Percentiles rank a stretch among this genome's conserved stretches.
Evolutionary conservation across 805 yeast species (phyloP).

Genomic region (Cyberlindnera misumaiensis): DNA sequence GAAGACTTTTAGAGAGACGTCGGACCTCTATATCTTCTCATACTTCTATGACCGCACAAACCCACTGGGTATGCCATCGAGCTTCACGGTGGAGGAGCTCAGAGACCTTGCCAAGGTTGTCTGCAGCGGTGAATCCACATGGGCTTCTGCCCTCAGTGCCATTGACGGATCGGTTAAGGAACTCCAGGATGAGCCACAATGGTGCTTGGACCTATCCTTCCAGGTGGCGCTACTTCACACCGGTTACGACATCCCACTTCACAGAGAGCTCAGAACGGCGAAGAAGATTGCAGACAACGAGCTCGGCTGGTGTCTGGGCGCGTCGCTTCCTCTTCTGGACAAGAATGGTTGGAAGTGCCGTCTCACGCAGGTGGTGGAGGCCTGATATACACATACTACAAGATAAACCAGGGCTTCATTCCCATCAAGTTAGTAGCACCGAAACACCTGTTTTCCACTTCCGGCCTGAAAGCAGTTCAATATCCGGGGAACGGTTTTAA

Average conservation of each 20-base stretch:
- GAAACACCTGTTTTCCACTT: too few species aligned
- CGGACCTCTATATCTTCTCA: conserved; percentile 86
- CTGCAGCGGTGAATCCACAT: conserved; percentile 73
- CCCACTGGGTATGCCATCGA: conserved; percentile 90
- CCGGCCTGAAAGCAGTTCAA: too few species aligned
- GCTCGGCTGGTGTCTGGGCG: conserved; percentile 98
- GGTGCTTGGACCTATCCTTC: conserved; percentile 91
- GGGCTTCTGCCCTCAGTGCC: conserved; percentile 62
- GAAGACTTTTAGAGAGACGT: conserved; percentile 60
- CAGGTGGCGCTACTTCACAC: conserved; percentile 85
- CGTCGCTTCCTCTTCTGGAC: conserved; percentile 85
- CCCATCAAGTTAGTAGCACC: too few species aligned
- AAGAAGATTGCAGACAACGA: conserved; percentile 84
- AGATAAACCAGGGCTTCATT: too few species aligned
- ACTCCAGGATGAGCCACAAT: conserved; percentile 74
- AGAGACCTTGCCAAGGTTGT: conserved; percentile 75
- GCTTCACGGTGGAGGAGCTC: conserved; percentile 82
- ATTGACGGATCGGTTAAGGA: conserved; percentile 61
- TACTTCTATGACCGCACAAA: conserved; percentile 91
- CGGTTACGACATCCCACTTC: conserved; percentile 93
- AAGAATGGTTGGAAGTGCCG: conserved; percentile 64
- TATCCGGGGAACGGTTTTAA: background rate
- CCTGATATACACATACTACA: background rate
- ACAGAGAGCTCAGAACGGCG: conserved; percentile 88
- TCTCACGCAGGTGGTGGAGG: conserved; percentile 12